Percentiles rank a stretch among this genome's conserved stretches.
phyloP scores from a whole-genome alignment of 2,329 filamentous ascomycete genomes.

The Pseudomassariella vexata region DNA sequence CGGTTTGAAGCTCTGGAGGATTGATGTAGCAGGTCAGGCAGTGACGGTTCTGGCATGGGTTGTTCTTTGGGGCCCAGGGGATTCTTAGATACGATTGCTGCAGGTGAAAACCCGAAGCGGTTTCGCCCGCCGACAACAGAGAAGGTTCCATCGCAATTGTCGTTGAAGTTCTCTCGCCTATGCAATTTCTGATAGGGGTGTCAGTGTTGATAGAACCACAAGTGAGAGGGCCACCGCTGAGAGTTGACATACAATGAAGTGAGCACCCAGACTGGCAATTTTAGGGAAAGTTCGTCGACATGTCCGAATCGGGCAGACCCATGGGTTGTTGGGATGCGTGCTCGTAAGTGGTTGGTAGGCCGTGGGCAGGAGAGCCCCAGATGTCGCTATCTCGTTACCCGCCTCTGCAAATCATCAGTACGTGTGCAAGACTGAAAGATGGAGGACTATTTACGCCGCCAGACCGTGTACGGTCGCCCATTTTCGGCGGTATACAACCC shows the following conservation, averaged over 20 bases:
- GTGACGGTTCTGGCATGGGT: constrained; percentile 9
- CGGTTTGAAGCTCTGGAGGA: background rate
- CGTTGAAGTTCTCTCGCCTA: constrained; percentile 24
- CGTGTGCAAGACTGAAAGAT: background rate
- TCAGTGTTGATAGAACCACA: constrained; percentile 4
- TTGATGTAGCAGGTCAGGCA: constrained; percentile 7
- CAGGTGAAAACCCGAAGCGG: background rate
- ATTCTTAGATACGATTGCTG: constrained; percentile 17
- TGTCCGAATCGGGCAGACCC: constrained; percentile 30
- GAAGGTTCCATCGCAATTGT: constrained; percentile 35
- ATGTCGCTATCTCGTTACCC: background rate
- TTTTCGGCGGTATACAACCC: background rate
- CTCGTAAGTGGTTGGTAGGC: constrained; percentile 24
- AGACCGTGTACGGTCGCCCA: constrained; percentile 1
- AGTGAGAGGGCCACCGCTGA: too few species aligned
- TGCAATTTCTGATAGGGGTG: constrained; percentile 11
- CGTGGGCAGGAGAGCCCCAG: constrained; percentile 26
- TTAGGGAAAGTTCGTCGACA: constrained; percentile 24
- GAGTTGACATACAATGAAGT: constrained; percentile 13
- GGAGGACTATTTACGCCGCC: constrained; percentile 2
- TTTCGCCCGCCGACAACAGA: constrained; percentile 16
- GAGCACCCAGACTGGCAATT: constrained; percentile 12
- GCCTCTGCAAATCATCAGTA: background rate
- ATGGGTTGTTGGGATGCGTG: constrained; percentile 16
- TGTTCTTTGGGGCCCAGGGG: constrained; percentile 13